phyloP scores from a whole-genome alignment of 1,284 basidiomycete genomes.

The Cutaneotrichosporon arboriforme region DNA sequence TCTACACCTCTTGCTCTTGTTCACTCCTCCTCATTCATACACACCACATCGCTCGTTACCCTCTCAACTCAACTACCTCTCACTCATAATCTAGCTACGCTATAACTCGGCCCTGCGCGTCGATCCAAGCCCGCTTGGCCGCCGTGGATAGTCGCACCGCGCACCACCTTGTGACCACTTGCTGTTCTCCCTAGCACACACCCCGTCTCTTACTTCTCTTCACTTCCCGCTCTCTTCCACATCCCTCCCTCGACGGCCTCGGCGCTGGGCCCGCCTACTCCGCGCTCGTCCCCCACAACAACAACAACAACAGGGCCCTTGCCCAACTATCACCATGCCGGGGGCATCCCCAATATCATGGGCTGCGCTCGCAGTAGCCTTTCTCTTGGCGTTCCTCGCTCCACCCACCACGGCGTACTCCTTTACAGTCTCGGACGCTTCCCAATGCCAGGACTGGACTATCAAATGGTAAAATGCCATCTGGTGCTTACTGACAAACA shows the following conservation, averaged over 20 bases:
- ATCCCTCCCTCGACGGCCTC: not conserved
- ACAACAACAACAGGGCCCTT: no score
- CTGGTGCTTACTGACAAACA: conserved; percentile 17
- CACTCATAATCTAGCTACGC: no score
- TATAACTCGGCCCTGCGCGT: no score
- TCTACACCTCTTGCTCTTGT: no score
- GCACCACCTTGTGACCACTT: no score
- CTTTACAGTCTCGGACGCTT: conserved; percentile 37
- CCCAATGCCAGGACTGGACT: conserved; percentile 37
- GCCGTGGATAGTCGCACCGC: no score
- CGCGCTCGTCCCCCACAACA: not conserved
- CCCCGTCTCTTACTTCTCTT: not conserved
- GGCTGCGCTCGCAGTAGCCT: not conserved
- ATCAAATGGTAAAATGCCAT: conserved; percentile 39
- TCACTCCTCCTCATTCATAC: no score
- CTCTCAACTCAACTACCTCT: no score
- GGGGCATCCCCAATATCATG: not conserved
- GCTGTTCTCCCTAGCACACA: no score
- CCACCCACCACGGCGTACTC: not conserved
- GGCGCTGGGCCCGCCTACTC: not conserved
- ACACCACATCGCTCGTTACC: no score
- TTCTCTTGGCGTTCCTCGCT: not conserved
- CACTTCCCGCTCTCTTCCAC: not conserved
- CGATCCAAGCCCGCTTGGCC: no score
- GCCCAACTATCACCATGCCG: not conserved